Evolutionary conservation across 257 asterid genomes (phyloP).

Genomic region (Solanum piurae): DNA sequence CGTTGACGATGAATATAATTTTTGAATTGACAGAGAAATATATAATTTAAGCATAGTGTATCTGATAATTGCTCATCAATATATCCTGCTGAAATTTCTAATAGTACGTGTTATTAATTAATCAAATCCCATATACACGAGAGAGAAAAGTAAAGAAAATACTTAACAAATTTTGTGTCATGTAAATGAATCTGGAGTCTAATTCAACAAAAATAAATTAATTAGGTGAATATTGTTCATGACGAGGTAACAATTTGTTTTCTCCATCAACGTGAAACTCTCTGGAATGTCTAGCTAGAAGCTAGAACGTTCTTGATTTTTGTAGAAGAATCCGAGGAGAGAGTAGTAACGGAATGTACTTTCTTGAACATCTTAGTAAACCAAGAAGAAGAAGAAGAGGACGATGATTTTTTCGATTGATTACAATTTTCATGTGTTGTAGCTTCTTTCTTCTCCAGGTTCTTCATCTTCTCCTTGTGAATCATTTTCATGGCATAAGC

Average conservation of each 20-base stretch:
- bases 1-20: background rate
- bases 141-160: background rate
- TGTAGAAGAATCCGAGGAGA: background rate
- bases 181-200: background rate
- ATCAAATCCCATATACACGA: background rate
- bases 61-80: background rate
- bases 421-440: background rate
- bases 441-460: background rate
- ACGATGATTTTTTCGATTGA: background rate
- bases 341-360: background rate
- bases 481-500: constrained; percentile 27
- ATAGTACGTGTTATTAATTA: background rate
- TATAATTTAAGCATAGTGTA: background rate
- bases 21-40: background rate
- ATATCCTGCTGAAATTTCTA: background rate
- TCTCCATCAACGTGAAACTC: background rate
- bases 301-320: background rate
- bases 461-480: constrained; percentile 38
- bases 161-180: background rate
- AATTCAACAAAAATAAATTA: background rate
- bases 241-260: background rate
- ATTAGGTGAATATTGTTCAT: background rate
- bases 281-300: background rate
- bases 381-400: background rate
- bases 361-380: background rate